A percentile compares a stretch with the other conserved stretches of the same genome.
phyloP scores from a whole-genome alignment of 805 yeast genomes.

The Kluyveromyces siamensis region DNA sequence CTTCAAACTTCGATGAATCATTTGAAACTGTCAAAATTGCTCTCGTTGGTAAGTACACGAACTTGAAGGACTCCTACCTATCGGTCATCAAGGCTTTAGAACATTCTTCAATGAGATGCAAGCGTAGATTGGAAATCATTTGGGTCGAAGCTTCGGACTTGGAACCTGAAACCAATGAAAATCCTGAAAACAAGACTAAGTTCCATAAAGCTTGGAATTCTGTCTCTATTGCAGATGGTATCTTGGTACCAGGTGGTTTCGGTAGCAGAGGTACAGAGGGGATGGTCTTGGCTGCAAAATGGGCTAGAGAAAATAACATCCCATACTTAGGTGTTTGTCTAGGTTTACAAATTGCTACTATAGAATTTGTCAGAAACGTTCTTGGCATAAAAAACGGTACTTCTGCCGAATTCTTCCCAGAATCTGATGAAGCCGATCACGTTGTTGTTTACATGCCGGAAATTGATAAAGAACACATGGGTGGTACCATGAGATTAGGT shows the following conservation, averaged over 20 bases:
- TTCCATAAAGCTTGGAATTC: constrained; percentile 95
- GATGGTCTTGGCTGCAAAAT: constrained; percentile 92
- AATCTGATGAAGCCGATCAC: constrained; percentile 47
- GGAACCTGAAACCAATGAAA: constrained; percentile 59
- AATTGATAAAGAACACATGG: constrained; percentile 88
- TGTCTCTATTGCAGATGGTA: constrained; percentile 91
- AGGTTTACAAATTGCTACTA: constrained; percentile 94
- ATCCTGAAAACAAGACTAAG: constrained; percentile 46
- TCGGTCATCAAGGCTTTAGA: constrained; percentile 93
- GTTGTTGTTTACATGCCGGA: constrained; percentile 98
- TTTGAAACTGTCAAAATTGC: constrained; percentile 88
- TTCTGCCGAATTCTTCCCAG: constrained; percentile 73
- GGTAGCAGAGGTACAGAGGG: constrained; percentile 98
- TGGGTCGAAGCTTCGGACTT: constrained; percentile 96
- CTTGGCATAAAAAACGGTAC: constrained; percentile 60
- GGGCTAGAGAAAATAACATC: constrained; percentile 93
- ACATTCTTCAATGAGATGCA: constrained; percentile 87
- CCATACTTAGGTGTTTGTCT: constrained; percentile 97
- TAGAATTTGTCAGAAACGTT: constrained; percentile 80
- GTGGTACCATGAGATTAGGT: constrained; percentile 99
- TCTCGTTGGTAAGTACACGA: constrained; percentile 93
- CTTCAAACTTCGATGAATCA: constrained; percentile 72
- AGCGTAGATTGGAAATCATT: constrained; percentile 72
- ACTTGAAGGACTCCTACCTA: constrained; percentile 88
- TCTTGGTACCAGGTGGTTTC: constrained; percentile 97